A percentile compares a stretch with the other conserved stretches of the same genome.
Evolutionary conservation across 129 eudicot species (phyloP).

Genomic region (Saussurea involucrata): DNA sequence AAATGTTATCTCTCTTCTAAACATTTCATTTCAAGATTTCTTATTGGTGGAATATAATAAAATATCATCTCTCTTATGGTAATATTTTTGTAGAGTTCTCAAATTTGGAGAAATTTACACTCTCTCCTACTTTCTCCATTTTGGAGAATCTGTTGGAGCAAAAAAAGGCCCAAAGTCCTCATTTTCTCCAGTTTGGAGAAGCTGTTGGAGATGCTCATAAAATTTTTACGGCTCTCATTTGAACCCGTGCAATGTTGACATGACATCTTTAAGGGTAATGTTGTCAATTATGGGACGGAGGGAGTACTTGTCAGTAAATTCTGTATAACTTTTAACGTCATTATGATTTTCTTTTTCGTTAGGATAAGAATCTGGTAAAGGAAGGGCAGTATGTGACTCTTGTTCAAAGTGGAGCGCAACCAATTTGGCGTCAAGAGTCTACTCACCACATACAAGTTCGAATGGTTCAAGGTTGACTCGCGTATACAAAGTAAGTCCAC

Average conservation of each 20-base stretch:
- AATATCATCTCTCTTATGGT: too few species aligned
- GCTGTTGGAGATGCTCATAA: too few species aligned
- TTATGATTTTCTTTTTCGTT: neutral
- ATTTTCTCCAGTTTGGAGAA: too few species aligned
- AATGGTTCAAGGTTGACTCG: constrained; percentile 59
- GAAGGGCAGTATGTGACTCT: constrained; percentile 89
- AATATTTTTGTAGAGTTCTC: too few species aligned
- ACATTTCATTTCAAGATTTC: too few species aligned
- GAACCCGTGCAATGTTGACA: neutral
- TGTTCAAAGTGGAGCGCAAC: constrained; percentile 98
- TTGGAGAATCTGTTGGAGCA: too few species aligned
- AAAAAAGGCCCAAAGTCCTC: too few species aligned
- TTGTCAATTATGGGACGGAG: neutral
- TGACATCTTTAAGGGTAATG: neutral
- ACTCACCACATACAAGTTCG: constrained; percentile 95
- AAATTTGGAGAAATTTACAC: too few species aligned
- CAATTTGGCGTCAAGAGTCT: constrained; percentile 94
- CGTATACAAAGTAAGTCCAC: neutral
- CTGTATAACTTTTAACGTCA: neutral
- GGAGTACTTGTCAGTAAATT: neutral
- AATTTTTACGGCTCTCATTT: neutral
- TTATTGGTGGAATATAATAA: too few species aligned
- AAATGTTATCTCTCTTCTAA: too few species aligned
- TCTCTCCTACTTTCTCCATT: too few species aligned
- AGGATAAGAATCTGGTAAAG: constrained; percentile 69